phyloP scores from a whole-genome alignment of 208 protist genomes.

The Acanthamoeba triangularis region DNA sequence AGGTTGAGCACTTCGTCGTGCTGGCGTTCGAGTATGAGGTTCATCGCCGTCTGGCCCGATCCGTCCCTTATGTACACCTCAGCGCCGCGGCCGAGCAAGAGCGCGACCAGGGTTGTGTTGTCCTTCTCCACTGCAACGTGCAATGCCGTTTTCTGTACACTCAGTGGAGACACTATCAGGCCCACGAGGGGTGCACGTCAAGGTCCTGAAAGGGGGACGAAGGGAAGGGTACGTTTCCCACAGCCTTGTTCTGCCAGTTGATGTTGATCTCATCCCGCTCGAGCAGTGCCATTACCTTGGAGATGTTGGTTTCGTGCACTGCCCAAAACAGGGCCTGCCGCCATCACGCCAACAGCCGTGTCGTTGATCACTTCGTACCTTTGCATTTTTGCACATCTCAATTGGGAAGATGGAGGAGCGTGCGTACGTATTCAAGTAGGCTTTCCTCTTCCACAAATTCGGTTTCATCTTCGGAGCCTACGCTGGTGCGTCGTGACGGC shows the following conservation, averaged over 20 bases:
- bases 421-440: constrained; percentile 24
- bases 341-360: not conserved
- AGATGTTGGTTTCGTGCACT: constrained; percentile 52
- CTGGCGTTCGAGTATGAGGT: constrained; percentile 62
- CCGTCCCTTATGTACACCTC: constrained; percentile 54
- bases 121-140: constrained; percentile 67
- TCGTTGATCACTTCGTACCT: not conserved
- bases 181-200: not conserved
- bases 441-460: constrained; percentile 45
- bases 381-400: not conserved
- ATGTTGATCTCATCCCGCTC: constrained; percentile 35
- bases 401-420: not conserved
- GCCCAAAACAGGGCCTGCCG: constrained; percentile 62
- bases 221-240: constrained; percentile 38
- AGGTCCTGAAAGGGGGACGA: not conserved
- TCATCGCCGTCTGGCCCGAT: constrained; percentile 66
- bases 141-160: constrained; percentile 48
- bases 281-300: constrained; percentile 68
- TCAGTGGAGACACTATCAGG: not conserved
- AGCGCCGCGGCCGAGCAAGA: constrained; percentile 50
- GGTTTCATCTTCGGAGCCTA: not conserved
- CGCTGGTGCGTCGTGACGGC: not conserved
- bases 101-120: constrained; percentile 49
- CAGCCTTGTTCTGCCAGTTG: constrained; percentile 65
- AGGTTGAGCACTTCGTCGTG: constrained; percentile 65